Conservation (phyloP, 257 asterid species). For the Gentiana macrophylla region DNA sequence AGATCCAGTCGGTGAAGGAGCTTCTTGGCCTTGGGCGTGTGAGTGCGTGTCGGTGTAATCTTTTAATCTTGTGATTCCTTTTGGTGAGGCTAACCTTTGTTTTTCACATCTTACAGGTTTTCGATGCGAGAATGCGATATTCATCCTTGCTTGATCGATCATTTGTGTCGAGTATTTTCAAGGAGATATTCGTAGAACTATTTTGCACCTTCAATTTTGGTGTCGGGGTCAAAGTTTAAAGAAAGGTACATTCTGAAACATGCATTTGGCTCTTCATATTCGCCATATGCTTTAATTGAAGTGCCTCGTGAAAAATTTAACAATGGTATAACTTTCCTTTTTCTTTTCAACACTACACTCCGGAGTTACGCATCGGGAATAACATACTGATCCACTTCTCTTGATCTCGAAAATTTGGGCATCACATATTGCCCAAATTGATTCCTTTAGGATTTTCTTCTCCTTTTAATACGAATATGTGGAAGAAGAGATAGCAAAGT, state of each 20-base stretch:
- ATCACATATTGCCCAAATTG: slow-evolving; percentile 56
- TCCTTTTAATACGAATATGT: slow-evolving; percentile 61
- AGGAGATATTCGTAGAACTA: slow-evolving; percentile 86
- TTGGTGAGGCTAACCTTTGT: slow-evolving; percentile 4
- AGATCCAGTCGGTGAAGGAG: slow-evolving; percentile 47
- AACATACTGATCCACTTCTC: slow-evolving; percentile 37
- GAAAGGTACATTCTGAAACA: slow-evolving; percentile 37
- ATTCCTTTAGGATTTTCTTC: slow-evolving; percentile 55
- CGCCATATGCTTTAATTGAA: not conserved
- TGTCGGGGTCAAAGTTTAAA: slow-evolving; percentile 51
- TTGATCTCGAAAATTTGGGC: slow-evolving; percentile 82
- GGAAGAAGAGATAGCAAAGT: slow-evolving; percentile 62
- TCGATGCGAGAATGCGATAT: slow-evolving; percentile 54
- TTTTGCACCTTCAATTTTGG: slow-evolving; percentile 89
- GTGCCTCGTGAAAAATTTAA: not conserved
- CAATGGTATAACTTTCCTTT: not conserved
- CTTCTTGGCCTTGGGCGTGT: slow-evolving; percentile 47
- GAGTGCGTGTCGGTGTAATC: slow-evolving; percentile 30
- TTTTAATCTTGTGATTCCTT: slow-evolving; percentile 12
- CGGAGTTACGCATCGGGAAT: slow-evolving; percentile 39
- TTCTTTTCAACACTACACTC: not conserved
- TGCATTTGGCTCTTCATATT: slow-evolving; percentile 9
- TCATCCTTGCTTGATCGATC: slow-evolving; percentile 63
- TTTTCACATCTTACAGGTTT: slow-evolving; percentile 46
- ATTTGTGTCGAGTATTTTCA: slow-evolving; percentile 48